Evolutionary conservation across 1,284 basidiomycete species (phyloP), one percentile per base, ranked within the genome.

Genomic region (Dichomitus squalens): DNA sequence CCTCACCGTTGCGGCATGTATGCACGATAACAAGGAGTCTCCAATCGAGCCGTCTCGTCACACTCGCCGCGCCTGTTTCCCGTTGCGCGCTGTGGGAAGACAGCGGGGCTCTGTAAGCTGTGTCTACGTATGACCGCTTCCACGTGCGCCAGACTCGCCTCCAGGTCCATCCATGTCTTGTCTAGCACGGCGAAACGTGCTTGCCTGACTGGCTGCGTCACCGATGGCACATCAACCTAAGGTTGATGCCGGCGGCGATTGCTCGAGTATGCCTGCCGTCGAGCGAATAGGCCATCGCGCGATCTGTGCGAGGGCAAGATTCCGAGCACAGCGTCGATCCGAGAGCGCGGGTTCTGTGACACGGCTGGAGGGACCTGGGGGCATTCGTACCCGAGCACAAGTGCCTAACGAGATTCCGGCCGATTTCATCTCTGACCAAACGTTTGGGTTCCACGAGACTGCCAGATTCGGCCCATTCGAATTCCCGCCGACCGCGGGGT

Each of bases 301-400:
- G 52, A 57, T 62, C 54, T 52, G 49, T 49, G 21, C 44, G 25
- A 20, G 20, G 41, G 51, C 46, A 31, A 49, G 56, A 57, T 57
- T 41, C 57, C 52, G 57, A 59, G 47, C 57, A 54, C 49, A 59
- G 57, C 57, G 60, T 62, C 60, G 60, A 62, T 62, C 60, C 57
- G 60, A 59, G 41, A 8, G 29, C n/a, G 29, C 18, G 44, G 52
- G 55, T 58, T 59, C 54, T 62, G 60, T 62, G 60, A 62, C 57
- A 59, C 41, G 36, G 48, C 51, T 43, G 52, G 51, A 56, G 56
- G 53, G 53, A 36, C 27, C 49, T 52, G 50, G 52, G 40, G 49
- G 57, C 40, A 48, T 52, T 46, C 51, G 56, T 48, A 47, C 53
- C 53, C 47, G 51, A 48, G 48, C 47, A 54, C 18, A 27, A 47